phyloP scores from a whole-genome alignment of 139 green algal species.

The Micractinium sp. region DNA sequence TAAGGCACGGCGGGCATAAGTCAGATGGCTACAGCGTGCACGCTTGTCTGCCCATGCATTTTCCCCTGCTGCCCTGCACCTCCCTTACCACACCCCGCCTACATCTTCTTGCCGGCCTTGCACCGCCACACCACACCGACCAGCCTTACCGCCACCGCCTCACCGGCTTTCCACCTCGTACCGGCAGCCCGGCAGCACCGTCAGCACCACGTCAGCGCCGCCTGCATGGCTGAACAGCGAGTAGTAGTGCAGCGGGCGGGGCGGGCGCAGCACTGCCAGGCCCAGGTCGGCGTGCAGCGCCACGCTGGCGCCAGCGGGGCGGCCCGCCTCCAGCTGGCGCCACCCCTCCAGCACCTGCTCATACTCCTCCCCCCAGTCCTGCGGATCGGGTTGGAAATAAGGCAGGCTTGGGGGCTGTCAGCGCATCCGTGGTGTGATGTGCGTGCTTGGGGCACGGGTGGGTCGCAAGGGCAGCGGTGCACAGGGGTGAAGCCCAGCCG shows the following conservation, averaged over 20 bases:
- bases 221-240: constrained; percentile 50
- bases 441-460: too few relatives aligned
- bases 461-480: too few relatives aligned
- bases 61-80: not conserved
- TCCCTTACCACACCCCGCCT: too few relatives aligned
- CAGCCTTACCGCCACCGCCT: not conserved
- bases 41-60: not conserved
- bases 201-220: not conserved
- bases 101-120: too few relatives aligned
- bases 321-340: not conserved
- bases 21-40: not conserved
- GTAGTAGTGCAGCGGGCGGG: constrained; percentile 74
- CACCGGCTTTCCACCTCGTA: not conserved
- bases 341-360: constrained; percentile 31
- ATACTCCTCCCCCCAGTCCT: constrained; percentile 75
- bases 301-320: not conserved
- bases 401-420: not conserved
- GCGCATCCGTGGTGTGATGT: not conserved
- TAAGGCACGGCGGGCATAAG: not conserved
- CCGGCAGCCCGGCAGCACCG: not conserved
- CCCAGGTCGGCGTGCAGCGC: constrained; percentile 35
- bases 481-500: too few relatives aligned
- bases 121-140: not conserved
- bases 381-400: constrained; percentile 22
- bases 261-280: constrained; percentile 57